These are phyloP conservation scores for Lactarius sp. DNA, from an alignment of 768 basidiomycete genomes.

Conservation along the genomic window DNA sequence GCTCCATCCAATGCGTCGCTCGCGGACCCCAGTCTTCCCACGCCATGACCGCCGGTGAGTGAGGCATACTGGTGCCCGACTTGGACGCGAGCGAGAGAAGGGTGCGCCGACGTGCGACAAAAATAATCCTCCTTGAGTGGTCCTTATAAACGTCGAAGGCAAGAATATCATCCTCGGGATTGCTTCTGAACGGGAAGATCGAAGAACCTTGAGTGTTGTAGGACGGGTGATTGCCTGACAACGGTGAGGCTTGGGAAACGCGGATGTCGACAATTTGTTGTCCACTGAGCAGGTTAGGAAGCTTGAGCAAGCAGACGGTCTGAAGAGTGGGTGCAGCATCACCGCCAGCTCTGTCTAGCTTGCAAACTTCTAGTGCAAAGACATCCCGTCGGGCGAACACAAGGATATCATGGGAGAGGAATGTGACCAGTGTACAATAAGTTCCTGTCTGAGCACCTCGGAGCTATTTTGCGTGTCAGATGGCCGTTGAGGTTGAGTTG, in stretches of 20 bases:
- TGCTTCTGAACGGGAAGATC: constrained; percentile 12
- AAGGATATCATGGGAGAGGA: constrained; percentile 9
- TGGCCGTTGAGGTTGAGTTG: neutral
- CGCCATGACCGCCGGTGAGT: neutral
- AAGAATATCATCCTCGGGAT: constrained; percentile 13
- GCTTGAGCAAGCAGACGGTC: constrained; percentile 3
- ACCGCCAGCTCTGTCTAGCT: neutral
- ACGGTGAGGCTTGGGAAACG: constrained; percentile 7
- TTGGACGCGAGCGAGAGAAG: constrained; percentile 9
- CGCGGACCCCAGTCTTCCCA: constrained; percentile 23
- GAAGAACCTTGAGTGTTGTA: neutral
- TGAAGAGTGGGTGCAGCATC: neutral
- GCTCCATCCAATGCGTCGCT: constrained; percentile 19
- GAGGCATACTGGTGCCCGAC: neutral
- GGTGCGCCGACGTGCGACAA: constrained; percentile 8
- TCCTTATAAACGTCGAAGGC: constrained; percentile 6
- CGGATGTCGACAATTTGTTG: constrained; percentile 4
- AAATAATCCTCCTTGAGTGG: constrained; percentile 13
- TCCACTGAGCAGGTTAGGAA: constrained; percentile 2
- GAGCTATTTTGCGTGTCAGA: constrained; percentile 4
- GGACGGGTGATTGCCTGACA: neutral
- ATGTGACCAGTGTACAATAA: constrained; percentile 7
- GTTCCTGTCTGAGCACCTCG: neutral
- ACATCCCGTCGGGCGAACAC: neutral
- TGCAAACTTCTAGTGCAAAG: constrained; percentile 8